Evolutionary conservation across 202 grass and related monocot genomes (phyloP).

Genomic region (Carex arenaria): DNA sequence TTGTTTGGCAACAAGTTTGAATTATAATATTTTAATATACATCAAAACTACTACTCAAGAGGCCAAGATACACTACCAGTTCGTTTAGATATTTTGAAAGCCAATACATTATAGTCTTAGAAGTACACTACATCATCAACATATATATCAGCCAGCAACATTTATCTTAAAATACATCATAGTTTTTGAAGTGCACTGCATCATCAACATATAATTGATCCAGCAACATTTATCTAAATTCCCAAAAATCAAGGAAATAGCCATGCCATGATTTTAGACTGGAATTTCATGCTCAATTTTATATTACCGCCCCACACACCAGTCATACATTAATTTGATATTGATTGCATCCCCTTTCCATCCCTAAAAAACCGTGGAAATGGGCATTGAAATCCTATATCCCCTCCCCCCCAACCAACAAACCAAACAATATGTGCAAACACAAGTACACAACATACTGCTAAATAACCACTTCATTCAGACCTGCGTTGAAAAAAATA

Average conservation of each 20-base stretch:
- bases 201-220: neutral
- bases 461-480: conserved; percentile 18
- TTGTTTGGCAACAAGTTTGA: neutral
- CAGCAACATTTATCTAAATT: neutral
- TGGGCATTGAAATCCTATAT: neutral
- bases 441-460: neutral
- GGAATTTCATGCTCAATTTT: neutral
- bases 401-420: neutral
- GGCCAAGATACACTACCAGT: neutral
- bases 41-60: neutral
- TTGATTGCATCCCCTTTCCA: neutral
- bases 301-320: neutral
- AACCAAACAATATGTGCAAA: neutral
- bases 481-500: conserved; percentile 39
- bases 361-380: conserved; percentile 22
- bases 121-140: neutral
- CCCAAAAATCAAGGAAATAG: conserved; percentile 1
- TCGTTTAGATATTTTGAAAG: neutral
- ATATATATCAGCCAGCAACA: neutral
- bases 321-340: neutral
- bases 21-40: neutral
- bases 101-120: neutral
- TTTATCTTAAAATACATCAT: neutral
- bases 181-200: neutral
- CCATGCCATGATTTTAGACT: neutral